These are phyloP conservation scores for Chytriomyces sp. DNA, from an alignment of 192 early-diverging fungal species.

Conservation along the genomic window DNA sequence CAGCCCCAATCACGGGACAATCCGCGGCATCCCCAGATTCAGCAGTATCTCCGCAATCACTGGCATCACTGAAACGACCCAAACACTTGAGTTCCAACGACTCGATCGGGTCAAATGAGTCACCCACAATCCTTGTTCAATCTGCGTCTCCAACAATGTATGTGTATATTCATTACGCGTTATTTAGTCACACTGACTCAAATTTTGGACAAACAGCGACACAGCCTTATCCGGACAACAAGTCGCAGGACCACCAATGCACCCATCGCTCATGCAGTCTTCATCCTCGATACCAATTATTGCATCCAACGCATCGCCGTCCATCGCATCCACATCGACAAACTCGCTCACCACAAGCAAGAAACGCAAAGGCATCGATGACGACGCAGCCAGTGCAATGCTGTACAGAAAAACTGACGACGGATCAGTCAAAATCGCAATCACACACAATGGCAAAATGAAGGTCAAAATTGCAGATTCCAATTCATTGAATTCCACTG, in stretches of 20 bases:
- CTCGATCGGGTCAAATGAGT: not conserved
- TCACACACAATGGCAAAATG: conserved; percentile 37
- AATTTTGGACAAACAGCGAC: not conserved
- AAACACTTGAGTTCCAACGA: not conserved
- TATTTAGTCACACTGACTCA: not conserved
- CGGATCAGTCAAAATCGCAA: conserved; percentile 34
- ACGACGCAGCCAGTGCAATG: not conserved
- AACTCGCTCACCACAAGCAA: not conserved
- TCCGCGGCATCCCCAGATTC: not conserved
- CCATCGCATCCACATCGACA: not conserved
- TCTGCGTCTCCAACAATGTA: not conserved
- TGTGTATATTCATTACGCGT: not conserved
- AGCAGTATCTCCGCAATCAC: not conserved
- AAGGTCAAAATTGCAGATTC: conserved; percentile 38
- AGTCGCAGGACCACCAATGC: not conserved
- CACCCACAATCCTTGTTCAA: not conserved
- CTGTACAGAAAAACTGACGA: conserved; percentile 36
- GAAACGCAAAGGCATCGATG: not conserved
- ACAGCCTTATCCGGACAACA: not conserved
- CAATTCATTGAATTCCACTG: too few relatives aligned
- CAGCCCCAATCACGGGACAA: not conserved
- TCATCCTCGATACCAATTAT: not conserved
- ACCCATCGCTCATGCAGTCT: not conserved
- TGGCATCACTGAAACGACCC: not conserved
- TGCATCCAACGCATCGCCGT: not conserved